A percentile compares a stretch with the other conserved stretches of the same genome.
These are phyloP conservation scores for Termitomyces sp. DNA, from an alignment of 768 basidiomycete genomes.

Conservation along the genomic window DNA sequence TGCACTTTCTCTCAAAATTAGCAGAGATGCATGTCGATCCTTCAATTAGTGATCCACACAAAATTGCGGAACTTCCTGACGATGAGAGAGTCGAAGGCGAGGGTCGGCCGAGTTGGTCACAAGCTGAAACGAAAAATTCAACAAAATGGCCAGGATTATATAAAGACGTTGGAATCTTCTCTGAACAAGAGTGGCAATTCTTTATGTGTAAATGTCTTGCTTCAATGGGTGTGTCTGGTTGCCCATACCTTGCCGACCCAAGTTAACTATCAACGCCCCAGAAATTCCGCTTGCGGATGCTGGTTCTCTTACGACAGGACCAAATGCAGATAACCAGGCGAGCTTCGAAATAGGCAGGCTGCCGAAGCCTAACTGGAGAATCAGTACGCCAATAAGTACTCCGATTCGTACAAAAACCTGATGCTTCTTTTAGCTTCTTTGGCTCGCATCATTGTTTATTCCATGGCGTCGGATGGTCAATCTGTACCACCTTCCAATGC, in stretches of 20 bases:
- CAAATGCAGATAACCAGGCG: conserved; percentile 70
- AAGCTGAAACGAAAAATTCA: conserved; percentile 37
- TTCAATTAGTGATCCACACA: conserved; percentile 69
- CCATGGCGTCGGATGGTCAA: conserved; percentile 70
- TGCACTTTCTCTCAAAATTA: conserved; percentile 77
- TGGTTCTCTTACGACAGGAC: conserved; percentile 74
- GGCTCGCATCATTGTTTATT: conserved; percentile 85
- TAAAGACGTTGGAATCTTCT: conserved; percentile 85
- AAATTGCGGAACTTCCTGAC: conserved; percentile 64
- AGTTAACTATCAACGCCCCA: conserved; percentile 24
- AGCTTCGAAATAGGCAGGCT: conserved; percentile 73
- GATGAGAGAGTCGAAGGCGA: conserved; percentile 66
- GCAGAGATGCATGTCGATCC: conserved; percentile 82
- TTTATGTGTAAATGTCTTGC: conserved; percentile 88
- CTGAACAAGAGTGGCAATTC: conserved; percentile 79
- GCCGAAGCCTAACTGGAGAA: conserved; percentile 73
- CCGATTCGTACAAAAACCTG: conserved; percentile 14
- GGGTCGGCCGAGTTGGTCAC: conserved; percentile 53
- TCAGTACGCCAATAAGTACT: conserved; percentile 44
- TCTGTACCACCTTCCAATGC: conserved; percentile 58
- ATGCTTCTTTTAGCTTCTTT: conserved; percentile 54
- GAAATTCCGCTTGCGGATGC: conserved; percentile 73
- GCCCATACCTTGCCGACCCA: conserved; percentile 3
- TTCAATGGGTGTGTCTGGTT: conserved; percentile 63
- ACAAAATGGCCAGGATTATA: conserved; percentile 71